Evolutionary conservation across 768 basidiomycete genomes (phyloP).

Genomic region (Rubroboletus pulcherrimus): DNA sequence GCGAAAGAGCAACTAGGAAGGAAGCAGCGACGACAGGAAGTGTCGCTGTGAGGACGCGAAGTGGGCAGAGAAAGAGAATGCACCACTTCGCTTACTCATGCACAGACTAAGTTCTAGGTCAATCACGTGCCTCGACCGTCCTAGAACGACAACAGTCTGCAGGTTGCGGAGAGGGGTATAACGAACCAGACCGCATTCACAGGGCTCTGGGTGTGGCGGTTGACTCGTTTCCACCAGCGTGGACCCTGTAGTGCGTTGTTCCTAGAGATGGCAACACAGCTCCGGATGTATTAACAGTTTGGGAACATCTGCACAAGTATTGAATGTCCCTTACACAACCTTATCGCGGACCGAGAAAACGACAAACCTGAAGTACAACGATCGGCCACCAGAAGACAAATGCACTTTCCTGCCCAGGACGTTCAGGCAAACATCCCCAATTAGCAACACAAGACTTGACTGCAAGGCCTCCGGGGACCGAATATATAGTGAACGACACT

Average conservation of each 20-base stretch:
- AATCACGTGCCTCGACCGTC: too few species aligned
- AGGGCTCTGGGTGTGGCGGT: conserved; percentile 31
- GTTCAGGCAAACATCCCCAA: conserved; percentile 39
- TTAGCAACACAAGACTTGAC: conserved; percentile 35
- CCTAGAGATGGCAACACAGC: conserved; percentile 43
- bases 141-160: conserved; percentile 32
- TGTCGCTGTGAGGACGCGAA: too few species aligned
- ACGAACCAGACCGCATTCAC: conserved; percentile 42
- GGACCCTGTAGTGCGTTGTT: conserved; percentile 39
- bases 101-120: too few species aligned
- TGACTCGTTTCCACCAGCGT: conserved; percentile 35
- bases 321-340: conserved; percentile 11
- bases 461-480: conserved; percentile 33
- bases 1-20: too few species aligned
- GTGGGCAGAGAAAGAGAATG: too few species aligned
- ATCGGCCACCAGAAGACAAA: conserved; percentile 40
- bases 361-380: conserved; percentile 39
- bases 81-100: too few species aligned
- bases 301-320: conserved; percentile 44
- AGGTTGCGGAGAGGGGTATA: conserved; percentile 28
- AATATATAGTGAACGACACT: conserved; percentile 40
- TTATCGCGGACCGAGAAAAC: background rate
- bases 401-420: conserved; percentile 39
- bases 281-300: conserved; percentile 44
- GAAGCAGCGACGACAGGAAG: too few species aligned